Evolutionary conservation across 495 filamentous ascomycete genomes (phyloP).

Genomic region (Pseudoneurospora amorphoporcata): DNA sequence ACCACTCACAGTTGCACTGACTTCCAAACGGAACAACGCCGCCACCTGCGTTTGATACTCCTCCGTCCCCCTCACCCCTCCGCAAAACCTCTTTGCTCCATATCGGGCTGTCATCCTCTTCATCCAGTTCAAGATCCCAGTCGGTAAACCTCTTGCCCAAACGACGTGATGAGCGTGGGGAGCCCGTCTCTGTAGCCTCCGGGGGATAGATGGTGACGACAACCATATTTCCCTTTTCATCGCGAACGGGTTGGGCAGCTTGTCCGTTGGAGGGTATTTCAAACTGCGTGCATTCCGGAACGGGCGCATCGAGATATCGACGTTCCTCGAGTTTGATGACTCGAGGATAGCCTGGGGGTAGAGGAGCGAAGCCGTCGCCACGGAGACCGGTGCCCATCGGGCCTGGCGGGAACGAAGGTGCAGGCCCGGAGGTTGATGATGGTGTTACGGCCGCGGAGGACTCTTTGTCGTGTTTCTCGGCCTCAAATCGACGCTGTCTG

Average conservation of each 20-base stretch:
- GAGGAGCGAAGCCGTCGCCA: constrained; percentile 4
- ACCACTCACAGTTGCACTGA: constrained; percentile 23
- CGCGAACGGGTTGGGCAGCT: constrained; percentile 28
- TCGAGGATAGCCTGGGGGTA: constrained; percentile 46
- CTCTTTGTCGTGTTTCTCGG: background rate
- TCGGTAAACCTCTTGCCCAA: background rate
- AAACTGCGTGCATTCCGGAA: constrained; percentile 55
- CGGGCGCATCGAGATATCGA: constrained; percentile 35
- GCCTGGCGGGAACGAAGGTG: constrained; percentile 4
- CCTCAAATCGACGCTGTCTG: constrained; percentile 1
- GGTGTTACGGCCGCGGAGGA: background rate
- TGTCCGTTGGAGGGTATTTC: constrained; percentile 38
- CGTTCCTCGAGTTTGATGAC: constrained; percentile 75
- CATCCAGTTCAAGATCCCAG: background rate
- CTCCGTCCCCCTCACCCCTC: background rate
- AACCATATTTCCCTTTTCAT: constrained; percentile 31
- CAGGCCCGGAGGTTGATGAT: constrained; percentile 3
- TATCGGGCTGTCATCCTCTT: background rate
- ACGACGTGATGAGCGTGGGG: background rate
- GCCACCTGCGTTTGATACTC: background rate
- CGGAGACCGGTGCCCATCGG: constrained; percentile 9
- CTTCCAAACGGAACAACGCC: constrained; percentile 10
- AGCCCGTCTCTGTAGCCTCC: constrained; percentile 42
- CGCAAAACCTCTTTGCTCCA: background rate
- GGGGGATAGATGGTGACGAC: constrained; percentile 25